Evolutionary conservation across 495 filamentous ascomycete species (phyloP), one percentile per base, ranked within the genome.

Genomic region (Penicillium pancosmium): DNA sequence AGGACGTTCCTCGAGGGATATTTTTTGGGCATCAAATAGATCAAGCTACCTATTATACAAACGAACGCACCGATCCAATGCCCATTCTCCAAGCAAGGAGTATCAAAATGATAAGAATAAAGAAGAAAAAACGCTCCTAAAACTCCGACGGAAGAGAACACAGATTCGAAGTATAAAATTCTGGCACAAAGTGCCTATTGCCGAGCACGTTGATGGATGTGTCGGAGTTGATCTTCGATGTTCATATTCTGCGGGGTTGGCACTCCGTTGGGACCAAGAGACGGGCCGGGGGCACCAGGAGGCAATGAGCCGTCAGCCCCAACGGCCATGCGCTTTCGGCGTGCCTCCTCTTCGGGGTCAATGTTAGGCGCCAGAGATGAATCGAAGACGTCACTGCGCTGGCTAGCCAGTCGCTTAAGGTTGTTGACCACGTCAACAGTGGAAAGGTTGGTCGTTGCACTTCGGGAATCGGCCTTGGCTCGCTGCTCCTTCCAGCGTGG

Each of bases 401-500:
- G 91, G 53, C 88, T 91, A n/a, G 93, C 92, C 31, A 98, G 82
- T n/a, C 94, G 90, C 77, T 98, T 98, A 59, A 98, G 82, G 66
- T 98, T 98, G 69, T 89, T 90, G 57, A 92, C 93, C 25, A 95
- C 93, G 64, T 97, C 93, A 34, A 80, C 81, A 15, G 91, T 96
- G 5, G 86, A 90, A 5, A 98, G 77, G 60, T 96, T 97, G 27
- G 92, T 96, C 0, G 91, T 92, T 8, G 91, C 84, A 63, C 85
- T 91, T 56, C 94, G 85, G 11, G 88, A 86, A 21, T 96, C 91
- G 12, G 89, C 85, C 67, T 96, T 95, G 58, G 89, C 90, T 52
- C 90, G 89, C 71, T 98, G 92, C 69, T 97, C 92, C 73, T 95
- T 94, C 94, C 95, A 98, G 35, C 88, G 85, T 0, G 94, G 93